phyloP scores from a whole-genome alignment of 2,329 filamentous ascomycete genomes.

The Exophiala viscosa region DNA sequence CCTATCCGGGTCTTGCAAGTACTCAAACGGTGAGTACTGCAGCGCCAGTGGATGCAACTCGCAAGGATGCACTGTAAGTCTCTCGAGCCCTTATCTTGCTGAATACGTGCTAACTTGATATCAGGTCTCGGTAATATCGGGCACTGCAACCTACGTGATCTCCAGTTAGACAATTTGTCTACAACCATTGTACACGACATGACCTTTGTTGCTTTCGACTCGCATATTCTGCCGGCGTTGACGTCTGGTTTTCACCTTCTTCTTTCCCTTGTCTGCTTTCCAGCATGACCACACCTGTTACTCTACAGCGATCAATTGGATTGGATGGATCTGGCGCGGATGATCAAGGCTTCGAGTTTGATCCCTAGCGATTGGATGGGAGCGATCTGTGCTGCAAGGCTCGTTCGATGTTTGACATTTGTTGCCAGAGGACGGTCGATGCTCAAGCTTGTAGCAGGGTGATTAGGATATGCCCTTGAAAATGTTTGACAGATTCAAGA shows the following conservation, averaged over 20 bases:
- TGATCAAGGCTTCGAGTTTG: too few relatives aligned
- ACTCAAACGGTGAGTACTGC: conserved; percentile 62
- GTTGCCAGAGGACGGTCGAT: too few relatives aligned
- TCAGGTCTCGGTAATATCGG: conserved; percentile 49
- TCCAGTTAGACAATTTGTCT: conserved; percentile 24
- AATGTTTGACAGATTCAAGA: too few relatives aligned
- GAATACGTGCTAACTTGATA: conserved; percentile 14
- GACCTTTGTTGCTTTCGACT: conserved; percentile 21
- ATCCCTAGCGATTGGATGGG: too few relatives aligned
- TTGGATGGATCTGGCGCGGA: background rate
- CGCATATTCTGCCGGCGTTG: conserved; percentile 22
- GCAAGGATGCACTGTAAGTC: conserved; percentile 77
- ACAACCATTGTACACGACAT: conserved; percentile 18
- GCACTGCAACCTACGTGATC: conserved; percentile 50
- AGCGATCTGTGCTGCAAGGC: too few relatives aligned
- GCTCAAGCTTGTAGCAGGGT: too few relatives aligned
- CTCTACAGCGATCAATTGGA: conserved; percentile 8
- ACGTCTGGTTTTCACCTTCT: conserved; percentile 16
- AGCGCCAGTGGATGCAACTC: conserved; percentile 47
- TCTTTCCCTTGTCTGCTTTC: conserved; percentile 15
- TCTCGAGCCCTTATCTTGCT: background rate
- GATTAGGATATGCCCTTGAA: too few relatives aligned
- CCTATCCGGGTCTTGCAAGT: conserved; percentile 59
- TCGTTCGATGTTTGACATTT: too few relatives aligned
- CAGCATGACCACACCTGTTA: background rate